phyloP scores from a whole-genome alignment of 129 eudicot species.

The Centaurea solstitialis region DNA sequence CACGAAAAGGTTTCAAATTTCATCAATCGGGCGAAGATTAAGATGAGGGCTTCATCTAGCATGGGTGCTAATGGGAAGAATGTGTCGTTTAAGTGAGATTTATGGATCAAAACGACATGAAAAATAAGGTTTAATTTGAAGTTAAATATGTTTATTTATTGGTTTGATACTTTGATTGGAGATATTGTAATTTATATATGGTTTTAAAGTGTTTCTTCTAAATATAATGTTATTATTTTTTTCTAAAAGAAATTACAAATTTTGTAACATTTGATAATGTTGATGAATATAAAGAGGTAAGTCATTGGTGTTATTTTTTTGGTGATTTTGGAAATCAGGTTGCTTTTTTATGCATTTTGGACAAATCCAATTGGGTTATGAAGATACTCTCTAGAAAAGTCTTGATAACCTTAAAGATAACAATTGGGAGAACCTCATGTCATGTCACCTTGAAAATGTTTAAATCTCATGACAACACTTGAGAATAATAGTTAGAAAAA shows the following conservation, averaged over 20 bases:
- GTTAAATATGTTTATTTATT: background rate
- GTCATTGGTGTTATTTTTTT: too few relatives aligned
- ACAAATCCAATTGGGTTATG: too few relatives aligned
- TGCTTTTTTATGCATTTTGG: too few relatives aligned
- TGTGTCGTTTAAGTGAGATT: conserved; percentile 13
- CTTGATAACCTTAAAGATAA: too few relatives aligned
- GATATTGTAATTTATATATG: conserved; percentile 9
- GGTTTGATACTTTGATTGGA: background rate
- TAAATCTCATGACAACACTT: too few relatives aligned
- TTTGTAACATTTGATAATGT: background rate
- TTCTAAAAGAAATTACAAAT: background rate
- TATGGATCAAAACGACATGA: conserved; percentile 7
- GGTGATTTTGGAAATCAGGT: too few relatives aligned
- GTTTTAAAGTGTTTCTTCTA: background rate
- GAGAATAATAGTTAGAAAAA: too few relatives aligned
- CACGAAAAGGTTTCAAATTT: conserved; percentile 59
- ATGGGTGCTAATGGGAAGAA: conserved; percentile 28
- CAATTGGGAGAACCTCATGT: too few relatives aligned
- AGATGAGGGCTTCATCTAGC: conserved; percentile 44
- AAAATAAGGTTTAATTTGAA: conserved; percentile 11
- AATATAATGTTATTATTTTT: background rate
- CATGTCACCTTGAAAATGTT: too few relatives aligned
- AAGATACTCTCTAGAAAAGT: too few relatives aligned
- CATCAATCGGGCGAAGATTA: conserved; percentile 45
- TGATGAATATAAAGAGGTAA: too few relatives aligned